Base-by-base conservation (phyloP, 2,329 filamentous ascomycete species). In the Canariomyces notabilis region DNA sequence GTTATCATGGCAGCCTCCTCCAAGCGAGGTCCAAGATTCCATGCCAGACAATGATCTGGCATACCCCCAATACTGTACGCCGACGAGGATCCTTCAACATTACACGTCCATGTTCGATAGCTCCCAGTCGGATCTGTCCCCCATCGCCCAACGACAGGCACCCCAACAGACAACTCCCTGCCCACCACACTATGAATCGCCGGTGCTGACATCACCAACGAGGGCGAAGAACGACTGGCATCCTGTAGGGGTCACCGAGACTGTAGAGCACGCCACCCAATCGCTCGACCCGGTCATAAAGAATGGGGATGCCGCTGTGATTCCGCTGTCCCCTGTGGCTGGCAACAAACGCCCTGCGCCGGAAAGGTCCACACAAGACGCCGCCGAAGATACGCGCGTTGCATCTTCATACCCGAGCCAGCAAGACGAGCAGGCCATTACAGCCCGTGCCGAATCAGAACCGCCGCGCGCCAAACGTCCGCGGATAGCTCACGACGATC, bases 11-110 rank as follows among this genome's bases (percentile, higher is more conserved):
- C 58, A 59, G 36, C 61, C 67, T 12, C 72, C 71, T 2, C 69
- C 73, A 0, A 80, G 75, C 46, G 65, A 74, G 21, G 67, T 82
- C 16, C 69, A 67, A 8, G 79, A 83, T 55, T 83, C 79, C 0
- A 73, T 78, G 52, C 73, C 69, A 0, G 59, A 65, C 6, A 64
- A 67, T 43, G 51, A 63, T 57, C 40, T 61, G 11, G 50, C 55
- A 0, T 50, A 67, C 1, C 38, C 57, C 2, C 57, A 57, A 12
- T 66, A 67, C 19, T 67, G 64, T 15, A 75, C 79, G 0, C 77
- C 78, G 0, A 74, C 72, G 1, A 67, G 73, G 32, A 61, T 77
- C 1, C 55, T 80, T 9, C 70, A 76, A 48, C 67, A 70, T 19
- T 76, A 73, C 48, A 63, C 77, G 3, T 69, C 71, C 40, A 53